Base-by-base conservation (phyloP, 179 eudicot species). In the Dionaea muscipula region DNA sequence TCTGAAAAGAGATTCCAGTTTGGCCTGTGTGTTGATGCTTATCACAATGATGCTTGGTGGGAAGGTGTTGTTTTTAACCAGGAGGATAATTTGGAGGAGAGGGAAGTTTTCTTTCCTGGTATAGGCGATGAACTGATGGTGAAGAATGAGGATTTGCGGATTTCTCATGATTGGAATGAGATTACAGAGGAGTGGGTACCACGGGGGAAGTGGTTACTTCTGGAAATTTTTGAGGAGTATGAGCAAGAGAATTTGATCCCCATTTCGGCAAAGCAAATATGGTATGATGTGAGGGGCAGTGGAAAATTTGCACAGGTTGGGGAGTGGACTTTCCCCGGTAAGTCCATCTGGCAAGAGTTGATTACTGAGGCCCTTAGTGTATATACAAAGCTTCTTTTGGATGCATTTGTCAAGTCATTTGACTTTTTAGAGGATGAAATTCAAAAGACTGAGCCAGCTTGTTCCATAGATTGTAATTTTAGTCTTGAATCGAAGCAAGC, bases 231-330 rank as follows among this genome's bases (percentile, higher is more conserved):
- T 20, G 55, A 71, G 43, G 70, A 64, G 56, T 49, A 56, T 49
- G 50, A 59, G 49, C 43, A 38, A 53, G 52, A 62, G 2, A 65
- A 62, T 45, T 65, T 81, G 3, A 55, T 93, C 43, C 83, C 70
- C 20, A 80, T 81, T 21, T 88, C 96, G 21, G 40, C 70, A 36
- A 70, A 63, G 73, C 95, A 93, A 64, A 76, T 93, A 64, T 93
- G 99, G 99, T 93, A 76, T 61, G 89, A 85, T 52, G 59, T 85
- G 56, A 72, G 86, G 64, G 56, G 10, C 24, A 83, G 47, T 57
- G 36, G 51, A 18, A 73, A 67, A 15, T 77, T 66, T 74, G 25
- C 28, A 41, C 47, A 66, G 28, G 68, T 79, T 56, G 67, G 57
- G 68, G 85, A 81, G 18, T 93, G 99, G 99, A 74, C 79, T 56